Percentiles rank a stretch among this genome's conserved stretches.
Conservation (phyloP, 1,284 basidiomycete species). For the Papiliotrema terrestris region DNA sequence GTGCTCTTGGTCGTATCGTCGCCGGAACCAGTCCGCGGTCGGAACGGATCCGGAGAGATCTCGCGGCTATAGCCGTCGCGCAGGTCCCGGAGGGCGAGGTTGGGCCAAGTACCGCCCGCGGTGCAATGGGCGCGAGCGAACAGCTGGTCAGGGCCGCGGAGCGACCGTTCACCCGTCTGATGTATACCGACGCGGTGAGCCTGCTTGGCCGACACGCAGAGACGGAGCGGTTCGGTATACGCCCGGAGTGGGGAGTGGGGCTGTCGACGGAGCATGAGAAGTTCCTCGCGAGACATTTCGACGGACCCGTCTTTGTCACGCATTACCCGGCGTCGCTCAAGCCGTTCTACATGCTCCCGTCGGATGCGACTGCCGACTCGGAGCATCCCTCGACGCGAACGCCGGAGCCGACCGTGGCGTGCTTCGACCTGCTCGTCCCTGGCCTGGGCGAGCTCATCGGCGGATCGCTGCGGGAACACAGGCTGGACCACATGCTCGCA, state of each 20-base stretch:
- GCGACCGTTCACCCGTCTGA: slow-evolving; percentile 57
- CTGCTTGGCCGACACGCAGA: slow-evolving; percentile 54
- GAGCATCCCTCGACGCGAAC: slow-evolving; percentile 24
- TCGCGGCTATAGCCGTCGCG: slow-evolving; percentile 15
- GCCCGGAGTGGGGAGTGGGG: slow-evolving; percentile 65
- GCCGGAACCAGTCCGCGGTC: slow-evolving; percentile 11
- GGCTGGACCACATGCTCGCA: slow-evolving; percentile 57
- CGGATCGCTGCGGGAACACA: slow-evolving; percentile 85
- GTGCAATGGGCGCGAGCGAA: not conserved
- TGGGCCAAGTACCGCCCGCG: not conserved
- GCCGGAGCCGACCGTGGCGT: slow-evolving; percentile 64
- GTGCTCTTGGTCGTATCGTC: slow-evolving; percentile 21
- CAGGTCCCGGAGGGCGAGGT: slow-evolving; percentile 3
- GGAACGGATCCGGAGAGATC: slow-evolving; percentile 24
- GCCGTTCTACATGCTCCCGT: slow-evolving; percentile 90
- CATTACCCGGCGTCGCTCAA: slow-evolving; percentile 81
- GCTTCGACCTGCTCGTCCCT: slow-evolving; percentile 92
- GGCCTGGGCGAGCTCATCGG: slow-evolving; percentile 85
- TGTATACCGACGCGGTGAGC: slow-evolving; percentile 72
- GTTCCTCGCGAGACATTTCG: slow-evolving; percentile 68
- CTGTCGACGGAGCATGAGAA: slow-evolving; percentile 89
- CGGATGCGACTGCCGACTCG: not conserved
- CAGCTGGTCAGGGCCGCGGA: slow-evolving; percentile 12
- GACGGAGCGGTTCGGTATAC: slow-evolving; percentile 53
- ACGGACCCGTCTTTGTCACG: slow-evolving; percentile 82